Conservation (phyloP, 441 rosid genomes). For the Eruca vesicaria region DNA sequence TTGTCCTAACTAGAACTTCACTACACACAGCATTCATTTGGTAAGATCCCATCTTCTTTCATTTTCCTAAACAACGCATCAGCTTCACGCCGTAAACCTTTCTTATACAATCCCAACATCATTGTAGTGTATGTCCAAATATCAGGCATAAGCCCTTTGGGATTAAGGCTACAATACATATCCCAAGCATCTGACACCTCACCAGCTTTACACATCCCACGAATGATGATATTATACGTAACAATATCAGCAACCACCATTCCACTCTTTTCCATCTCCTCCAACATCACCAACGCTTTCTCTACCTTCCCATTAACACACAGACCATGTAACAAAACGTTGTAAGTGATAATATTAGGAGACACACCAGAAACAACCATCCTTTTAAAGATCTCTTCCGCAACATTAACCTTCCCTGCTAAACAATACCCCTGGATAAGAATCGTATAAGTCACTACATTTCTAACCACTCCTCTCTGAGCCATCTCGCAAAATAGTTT, state of each 20-base stretch:
- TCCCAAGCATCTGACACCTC: slow-evolving; percentile 18
- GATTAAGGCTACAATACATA: neutral
- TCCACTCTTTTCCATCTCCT: slow-evolving; percentile 10
- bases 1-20: neutral
- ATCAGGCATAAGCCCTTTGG: slow-evolving; percentile 4
- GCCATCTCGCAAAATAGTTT: slow-evolving; percentile 5
- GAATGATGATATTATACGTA: slow-evolving; percentile 6
- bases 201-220: neutral
- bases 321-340: neutral
- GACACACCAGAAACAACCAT: slow-evolving; percentile 1
- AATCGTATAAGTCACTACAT: neutral
- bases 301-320: neutral
- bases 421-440: slow-evolving; percentile 7
- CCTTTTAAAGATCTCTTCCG: neutral
- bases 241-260: neutral
- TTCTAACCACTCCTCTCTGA: neutral
- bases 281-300: slow-evolving; percentile 11
- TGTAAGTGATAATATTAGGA: neutral
- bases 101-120: slow-evolving; percentile 16
- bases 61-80: slow-evolving; percentile 6
- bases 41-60: slow-evolving; percentile 20
- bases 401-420: neutral
- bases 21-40: slow-evolving; percentile 25
- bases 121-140: slow-evolving; percentile 5
- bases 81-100: neutral